phyloP scores from a whole-genome alignment of 345 rosid species.

The Rhizophora mangle region DNA sequence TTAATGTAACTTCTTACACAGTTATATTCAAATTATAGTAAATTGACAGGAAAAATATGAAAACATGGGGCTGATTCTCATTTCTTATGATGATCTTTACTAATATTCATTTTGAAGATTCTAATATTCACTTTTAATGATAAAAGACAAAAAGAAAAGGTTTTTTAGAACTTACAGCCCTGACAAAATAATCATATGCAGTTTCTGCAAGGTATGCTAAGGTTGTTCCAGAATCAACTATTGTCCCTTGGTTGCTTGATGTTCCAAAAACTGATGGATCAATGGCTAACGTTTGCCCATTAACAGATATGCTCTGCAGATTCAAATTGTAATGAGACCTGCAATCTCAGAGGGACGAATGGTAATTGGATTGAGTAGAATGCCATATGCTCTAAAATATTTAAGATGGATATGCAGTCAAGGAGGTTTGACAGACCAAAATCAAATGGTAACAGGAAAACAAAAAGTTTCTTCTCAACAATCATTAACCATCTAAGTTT shows the following conservation, averaged over 20 bases:
- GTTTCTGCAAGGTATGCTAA: constrained; percentile 85
- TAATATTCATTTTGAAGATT: background rate
- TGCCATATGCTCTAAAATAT: background rate
- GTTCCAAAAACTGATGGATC: constrained; percentile 72
- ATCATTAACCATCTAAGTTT: background rate
- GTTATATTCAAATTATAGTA: background rate
- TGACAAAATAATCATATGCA: constrained; percentile 63
- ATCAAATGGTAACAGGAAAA: background rate
- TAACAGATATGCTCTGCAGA: constrained; percentile 79
- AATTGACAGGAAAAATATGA: background rate
- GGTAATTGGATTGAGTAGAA: constrained; percentile 8
- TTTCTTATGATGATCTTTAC: no score
- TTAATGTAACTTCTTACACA: background rate
- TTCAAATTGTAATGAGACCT: constrained; percentile 98
- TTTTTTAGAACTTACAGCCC: constrained; percentile 57
- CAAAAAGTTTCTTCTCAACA: background rate
- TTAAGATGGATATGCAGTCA: background rate
- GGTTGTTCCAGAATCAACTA: constrained; percentile 94
- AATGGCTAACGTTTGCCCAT: constrained; percentile 57
- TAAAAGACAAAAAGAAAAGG: background rate
- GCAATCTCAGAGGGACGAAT: constrained; percentile 26
- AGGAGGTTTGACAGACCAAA: background rate
- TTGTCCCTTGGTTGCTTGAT: constrained; percentile 72
- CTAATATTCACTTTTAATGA: background rate
- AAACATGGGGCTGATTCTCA: background rate